Percentiles rank a stretch among this genome's conserved stretches.
phyloP scores from a whole-genome alignment of 768 basidiomycete genomes.

The Termitomyces sp. region DNA sequence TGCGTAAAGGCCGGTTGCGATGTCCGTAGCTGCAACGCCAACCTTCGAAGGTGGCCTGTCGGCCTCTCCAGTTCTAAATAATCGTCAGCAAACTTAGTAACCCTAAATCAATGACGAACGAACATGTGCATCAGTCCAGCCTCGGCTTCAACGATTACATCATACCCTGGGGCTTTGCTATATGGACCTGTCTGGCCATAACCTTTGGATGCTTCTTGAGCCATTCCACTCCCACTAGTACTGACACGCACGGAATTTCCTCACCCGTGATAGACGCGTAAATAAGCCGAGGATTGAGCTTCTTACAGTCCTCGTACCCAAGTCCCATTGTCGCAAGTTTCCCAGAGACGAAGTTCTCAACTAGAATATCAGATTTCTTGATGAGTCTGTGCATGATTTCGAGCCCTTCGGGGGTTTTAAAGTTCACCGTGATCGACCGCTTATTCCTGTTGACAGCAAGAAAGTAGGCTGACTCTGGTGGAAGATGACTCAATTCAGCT shows the following conservation, averaged over 20 bases:
- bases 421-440: constrained; percentile 84
- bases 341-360: constrained; percentile 86
- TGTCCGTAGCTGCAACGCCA: constrained; percentile 92
- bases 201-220: constrained; percentile 20
- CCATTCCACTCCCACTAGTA: neutral
- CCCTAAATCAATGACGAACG: constrained; percentile 25
- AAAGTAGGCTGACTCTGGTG: constrained; percentile 93
- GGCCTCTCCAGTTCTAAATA: constrained; percentile 78
- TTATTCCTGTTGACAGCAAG: constrained; percentile 88
- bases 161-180: constrained; percentile 80
- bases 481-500: constrained; percentile 57
- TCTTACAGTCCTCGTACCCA: constrained; percentile 78
- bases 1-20: constrained; percentile 85
- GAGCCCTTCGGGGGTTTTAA: constrained; percentile 77
- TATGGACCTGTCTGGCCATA: constrained; percentile 86
- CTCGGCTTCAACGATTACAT: constrained; percentile 84
- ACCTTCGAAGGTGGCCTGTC: constrained; percentile 88
- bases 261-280: constrained; percentile 89
- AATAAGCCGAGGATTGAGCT: constrained; percentile 76
- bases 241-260: constrained; percentile 15
- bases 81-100: constrained; percentile 9
- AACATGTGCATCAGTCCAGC: constrained; percentile 95
- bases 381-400: constrained; percentile 74
- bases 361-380: constrained; percentile 75
- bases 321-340: constrained; percentile 85